Evolutionary conservation across 176 grass and related monocot species (phyloP).

Genomic region (Chrysopogon serrulatus): DNA sequence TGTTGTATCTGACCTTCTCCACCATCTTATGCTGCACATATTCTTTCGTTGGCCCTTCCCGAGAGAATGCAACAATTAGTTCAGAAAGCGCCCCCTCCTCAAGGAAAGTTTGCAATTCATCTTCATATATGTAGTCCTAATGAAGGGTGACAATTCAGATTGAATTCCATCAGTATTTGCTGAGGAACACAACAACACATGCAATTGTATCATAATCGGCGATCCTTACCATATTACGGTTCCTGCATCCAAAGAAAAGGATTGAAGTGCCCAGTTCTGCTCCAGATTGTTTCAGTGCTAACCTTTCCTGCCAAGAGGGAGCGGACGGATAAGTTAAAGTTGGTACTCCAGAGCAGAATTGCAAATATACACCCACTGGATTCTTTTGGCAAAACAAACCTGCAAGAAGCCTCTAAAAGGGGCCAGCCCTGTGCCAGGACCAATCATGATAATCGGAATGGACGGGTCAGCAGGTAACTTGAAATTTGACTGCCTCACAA

Average conservation of each 20-base stretch:
- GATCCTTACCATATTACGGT: slow-evolving; percentile 66
- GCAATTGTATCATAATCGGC: not conserved
- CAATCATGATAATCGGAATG: slow-evolving; percentile 95
- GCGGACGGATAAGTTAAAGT: not conserved
- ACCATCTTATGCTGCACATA: slow-evolving; percentile 99
- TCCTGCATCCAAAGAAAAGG: slow-evolving; percentile 96
- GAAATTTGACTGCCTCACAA: slow-evolving; percentile 91
- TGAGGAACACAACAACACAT: not conserved
- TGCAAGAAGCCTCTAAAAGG: slow-evolving; percentile 98
- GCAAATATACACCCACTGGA: not conserved
- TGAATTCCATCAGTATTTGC: not conserved
- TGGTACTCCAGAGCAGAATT: not conserved
- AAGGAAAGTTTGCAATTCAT: slow-evolving; percentile 76
- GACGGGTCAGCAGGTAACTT: slow-evolving; percentile 68
- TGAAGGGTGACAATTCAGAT: slow-evolving; percentile 21
- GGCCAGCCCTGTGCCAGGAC: slow-evolving; percentile 88
- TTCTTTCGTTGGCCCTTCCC: slow-evolving; percentile 73
- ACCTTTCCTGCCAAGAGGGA: slow-evolving; percentile 63
- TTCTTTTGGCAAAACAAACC: slow-evolving; percentile 48
- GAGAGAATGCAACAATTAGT: slow-evolving; percentile 84
- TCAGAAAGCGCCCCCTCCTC: slow-evolving; percentile 62
- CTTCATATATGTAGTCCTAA: slow-evolving; percentile 98
- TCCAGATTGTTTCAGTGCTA: slow-evolving; percentile 72
- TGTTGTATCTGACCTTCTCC: slow-evolving; percentile 49
- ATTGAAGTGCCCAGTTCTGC: slow-evolving; percentile 61